Evolutionary conservation across 192 early-diverging fungal genomes (phyloP), one percentile per base, ranked within the genome.

Genomic region (Backusella psychrophila): DNA sequence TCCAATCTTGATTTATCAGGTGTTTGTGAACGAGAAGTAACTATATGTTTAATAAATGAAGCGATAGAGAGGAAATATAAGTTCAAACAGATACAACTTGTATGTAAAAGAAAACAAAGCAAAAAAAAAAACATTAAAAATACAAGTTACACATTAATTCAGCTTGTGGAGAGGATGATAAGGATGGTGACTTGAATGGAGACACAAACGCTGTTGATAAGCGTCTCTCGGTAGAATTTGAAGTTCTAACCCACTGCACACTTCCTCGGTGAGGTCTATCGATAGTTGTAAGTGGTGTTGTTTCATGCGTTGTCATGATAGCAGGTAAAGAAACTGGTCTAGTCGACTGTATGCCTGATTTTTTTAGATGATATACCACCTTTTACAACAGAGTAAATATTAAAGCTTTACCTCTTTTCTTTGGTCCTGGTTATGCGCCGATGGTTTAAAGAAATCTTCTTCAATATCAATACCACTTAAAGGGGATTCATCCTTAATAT

Each of bases 381-480:
- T 83, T 26, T 78, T 78, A 21, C 15, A 44, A 63, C 3, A 26
- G 12, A 63, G 29, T 29, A 29, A 33, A 26, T 11, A 4, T 4
- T 0, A 63, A 63, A 29, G 21, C 21, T 63, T 63, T 63, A 63
- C 56, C 56, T 63, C 56, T 63, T 63, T 63, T 26, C 56, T 63
- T 29, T 63, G 56, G 12, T 29, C 56, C 23, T 63, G 56, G 12
- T 63, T 21, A 6, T 21, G 53, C 8, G n/a, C 79, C 67, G 85
- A 85, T 21, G 85, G 86, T 3, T 85, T 82, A 85, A 93, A 93
- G 81, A 87, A 93, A 39, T 93, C 81, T 74, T 91, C 90, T 35
- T 93, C 91, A 79, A 92, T 82, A 66, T 92, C 91, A 8, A 84
- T 73, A 36, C 87, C 85, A 9, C 78, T 80, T 6, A 80, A 75